Base-by-base conservation (phyloP, 78 protist species). In the Guillardia theta region DNA sequence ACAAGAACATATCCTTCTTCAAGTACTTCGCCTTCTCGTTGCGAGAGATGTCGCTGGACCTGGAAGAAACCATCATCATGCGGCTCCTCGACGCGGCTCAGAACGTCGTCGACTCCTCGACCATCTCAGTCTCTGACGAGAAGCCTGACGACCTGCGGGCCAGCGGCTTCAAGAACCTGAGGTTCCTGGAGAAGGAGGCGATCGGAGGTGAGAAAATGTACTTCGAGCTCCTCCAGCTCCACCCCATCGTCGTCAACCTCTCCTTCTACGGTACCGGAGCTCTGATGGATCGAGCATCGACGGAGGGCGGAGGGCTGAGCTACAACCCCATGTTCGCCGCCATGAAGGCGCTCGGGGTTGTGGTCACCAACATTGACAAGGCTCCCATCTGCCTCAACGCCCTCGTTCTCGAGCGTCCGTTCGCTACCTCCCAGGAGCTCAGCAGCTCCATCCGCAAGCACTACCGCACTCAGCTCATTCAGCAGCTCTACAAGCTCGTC, bases 311-410 rank as follows among this genome's bases (percentile, higher is more conserved):
- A 18, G 90, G 90, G n/a, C 50, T 78, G 90, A 43, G 50, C 90
- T 78, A 78, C 90, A 78, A 78, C 90, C 90, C 90, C 24, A 78
- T 78, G 90, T 78, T 78, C 8, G 90, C 90, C 41, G 45, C 90
- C 37, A 37, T 78, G 50, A 78, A 78, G 90, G 90, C 90, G 90
- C 90, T 78, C 15, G 90, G 90, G 48, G 90, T 78, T 30, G 90
- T 48, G 70, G 33, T 88, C 36, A 48, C 93, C 36, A 88, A 48
- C 93, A 88, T 88, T 43, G 93, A 88, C 64, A 10, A 41, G 22
- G 93, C 93, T 8, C 93, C 93, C 93, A 88, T 88, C 93, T 8
- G 47, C 1, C 93, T 88, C 46, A 48, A 88, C 45, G 93, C 93
- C 93, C 93, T 48, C 45, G 90, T 41, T 47, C 80, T 88, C 44